Percentiles rank a stretch among this genome's conserved stretches.
phyloP scores from a whole-genome alignment of 2,329 filamentous ascomycete species.

The Colletotrichum abscissum region DNA sequence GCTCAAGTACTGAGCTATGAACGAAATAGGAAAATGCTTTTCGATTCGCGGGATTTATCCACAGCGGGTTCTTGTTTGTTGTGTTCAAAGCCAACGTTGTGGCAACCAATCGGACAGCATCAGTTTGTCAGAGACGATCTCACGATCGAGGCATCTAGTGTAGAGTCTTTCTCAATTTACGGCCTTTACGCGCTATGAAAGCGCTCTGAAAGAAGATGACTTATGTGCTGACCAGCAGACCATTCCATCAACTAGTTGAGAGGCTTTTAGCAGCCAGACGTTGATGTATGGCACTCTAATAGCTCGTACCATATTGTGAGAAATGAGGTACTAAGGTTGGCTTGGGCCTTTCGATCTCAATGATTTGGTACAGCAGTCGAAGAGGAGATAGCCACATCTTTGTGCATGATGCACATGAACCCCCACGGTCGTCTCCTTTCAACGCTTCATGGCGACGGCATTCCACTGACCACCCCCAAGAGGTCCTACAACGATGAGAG shows the following conservation, averaged over 20 bases:
- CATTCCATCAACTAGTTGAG: too few species aligned
- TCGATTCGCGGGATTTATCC: not conserved
- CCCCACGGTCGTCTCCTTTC: too few species aligned
- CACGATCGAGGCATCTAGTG: not conserved
- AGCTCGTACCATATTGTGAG: not conserved
- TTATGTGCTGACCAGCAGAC: too few species aligned
- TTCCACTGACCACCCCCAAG: too few species aligned
- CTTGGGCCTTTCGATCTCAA: too few species aligned
- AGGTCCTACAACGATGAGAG: too few species aligned
- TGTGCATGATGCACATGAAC: too few species aligned
- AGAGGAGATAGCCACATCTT: too few species aligned
- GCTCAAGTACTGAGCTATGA: not conserved
- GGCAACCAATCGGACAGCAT: not conserved
- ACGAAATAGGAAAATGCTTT: not conserved
- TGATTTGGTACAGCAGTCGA: not conserved
- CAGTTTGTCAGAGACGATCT: not conserved
- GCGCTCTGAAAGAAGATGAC: too few species aligned
- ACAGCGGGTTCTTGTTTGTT: not conserved
- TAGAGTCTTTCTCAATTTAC: not conserved
- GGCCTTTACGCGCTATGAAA: not conserved
- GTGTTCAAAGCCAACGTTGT: not conserved
- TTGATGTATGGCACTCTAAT: not conserved
- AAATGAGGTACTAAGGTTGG: not conserved
- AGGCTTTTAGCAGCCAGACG: too few species aligned
- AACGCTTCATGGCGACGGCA: not conserved